A percentile compares a stretch with the other conserved stretches of the same genome.
Conservation (phyloP, 129 eudicot species). For the Tagetes erecta region DNA sequence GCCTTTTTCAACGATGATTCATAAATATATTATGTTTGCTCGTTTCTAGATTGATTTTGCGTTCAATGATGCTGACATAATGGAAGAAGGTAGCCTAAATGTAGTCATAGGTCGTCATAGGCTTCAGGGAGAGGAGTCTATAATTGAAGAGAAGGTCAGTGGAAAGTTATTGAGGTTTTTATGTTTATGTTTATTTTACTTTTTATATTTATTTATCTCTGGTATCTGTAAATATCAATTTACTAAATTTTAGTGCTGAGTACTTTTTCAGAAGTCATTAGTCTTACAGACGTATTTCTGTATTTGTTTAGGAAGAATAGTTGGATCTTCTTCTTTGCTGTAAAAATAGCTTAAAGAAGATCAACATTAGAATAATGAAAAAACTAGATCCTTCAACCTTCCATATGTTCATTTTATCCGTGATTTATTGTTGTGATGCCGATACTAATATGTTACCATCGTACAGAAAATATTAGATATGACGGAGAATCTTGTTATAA, state of each 20-base stretch:
- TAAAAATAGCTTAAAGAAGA: not conserved
- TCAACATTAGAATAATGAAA: not conserved
- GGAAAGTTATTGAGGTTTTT: not conserved
- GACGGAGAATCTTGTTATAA: constrained; percentile 47
- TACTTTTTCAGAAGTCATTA: not conserved
- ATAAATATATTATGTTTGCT: not conserved
- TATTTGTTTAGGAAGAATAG: not conserved
- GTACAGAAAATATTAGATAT: constrained; percentile 51
- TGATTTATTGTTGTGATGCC: constrained; percentile 34
- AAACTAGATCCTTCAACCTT: constrained; percentile 6
- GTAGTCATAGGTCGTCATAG: constrained; percentile 56
- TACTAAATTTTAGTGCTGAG: not conserved
- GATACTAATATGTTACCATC: constrained; percentile 21
- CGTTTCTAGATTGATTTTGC: constrained; percentile 54
- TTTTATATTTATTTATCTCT: not conserved
- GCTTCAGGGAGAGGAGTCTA: constrained; percentile 52
- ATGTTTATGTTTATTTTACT: not conserved
- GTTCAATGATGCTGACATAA: constrained; percentile 63
- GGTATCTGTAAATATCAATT: constrained; percentile 2
- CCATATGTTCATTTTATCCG: constrained; percentile 22
- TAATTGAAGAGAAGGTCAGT: constrained; percentile 59
- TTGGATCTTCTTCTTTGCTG: not conserved
- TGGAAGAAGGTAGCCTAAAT: constrained; percentile 57
- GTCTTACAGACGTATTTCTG: constrained; percentile 1
- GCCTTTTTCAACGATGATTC: not conserved